A percentile compares a stretch with the other conserved stretches of the same genome.
Evolutionary conservation across 1,139 yeast genomes (phyloP).

Genomic region (Pneumocystis jirovecii): DNA sequence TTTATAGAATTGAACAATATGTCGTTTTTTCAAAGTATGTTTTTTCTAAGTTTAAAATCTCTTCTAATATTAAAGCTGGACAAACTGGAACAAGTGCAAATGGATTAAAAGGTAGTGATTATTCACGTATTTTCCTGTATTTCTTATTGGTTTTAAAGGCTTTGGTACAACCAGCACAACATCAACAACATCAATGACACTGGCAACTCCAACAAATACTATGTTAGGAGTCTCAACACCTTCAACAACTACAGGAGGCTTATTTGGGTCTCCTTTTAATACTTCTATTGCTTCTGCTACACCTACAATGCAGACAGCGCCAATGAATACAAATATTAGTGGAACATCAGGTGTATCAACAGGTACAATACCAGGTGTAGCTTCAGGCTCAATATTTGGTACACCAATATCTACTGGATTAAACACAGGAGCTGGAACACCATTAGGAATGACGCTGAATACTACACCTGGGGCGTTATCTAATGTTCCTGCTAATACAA

Average conservation of each 20-base stretch:
- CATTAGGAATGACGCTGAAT: not conserved
- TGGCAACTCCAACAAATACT: conserved; percentile 12
- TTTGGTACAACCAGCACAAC: conserved; percentile 10
- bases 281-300: not conserved
- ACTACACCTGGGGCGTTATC: not conserved
- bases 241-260: conserved; percentile 10
- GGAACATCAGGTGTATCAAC: not conserved
- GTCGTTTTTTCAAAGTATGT: conserved; percentile 3
- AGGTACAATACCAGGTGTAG: too few species aligned
- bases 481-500: not conserved
- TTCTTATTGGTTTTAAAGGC: not conserved
- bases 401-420: too few species aligned
- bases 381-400: not conserved
- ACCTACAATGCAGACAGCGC: not conserved
- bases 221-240: conserved; percentile 24
- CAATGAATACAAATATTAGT: not conserved
- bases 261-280: not conserved
- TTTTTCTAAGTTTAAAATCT: not conserved
- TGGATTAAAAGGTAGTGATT: not conserved
- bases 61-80: conserved; percentile 6
- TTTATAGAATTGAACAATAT: not conserved
- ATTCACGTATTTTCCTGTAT: not conserved
- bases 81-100: conserved; percentile 14
- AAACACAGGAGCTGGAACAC: not conserved
- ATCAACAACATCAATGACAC: conserved; percentile 21